phyloP scores from a whole-genome alignment of 495 filamentous ascomycete species.

The Neurospora intermedia region DNA sequence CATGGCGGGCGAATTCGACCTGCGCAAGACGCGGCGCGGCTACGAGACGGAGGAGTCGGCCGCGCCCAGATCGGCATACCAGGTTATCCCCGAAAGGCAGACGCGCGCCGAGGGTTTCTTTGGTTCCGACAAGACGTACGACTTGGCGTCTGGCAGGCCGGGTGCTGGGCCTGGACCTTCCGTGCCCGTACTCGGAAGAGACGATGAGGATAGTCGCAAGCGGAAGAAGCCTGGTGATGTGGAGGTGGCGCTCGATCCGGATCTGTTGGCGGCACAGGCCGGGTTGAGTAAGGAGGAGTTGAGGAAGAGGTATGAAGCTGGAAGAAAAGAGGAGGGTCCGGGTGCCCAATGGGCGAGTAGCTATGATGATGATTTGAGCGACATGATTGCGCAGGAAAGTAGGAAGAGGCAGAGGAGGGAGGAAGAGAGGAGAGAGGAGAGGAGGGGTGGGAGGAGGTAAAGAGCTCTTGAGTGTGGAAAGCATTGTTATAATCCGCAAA shows the following conservation, averaged over 20 bases:
- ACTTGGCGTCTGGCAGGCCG: conserved; percentile 43
- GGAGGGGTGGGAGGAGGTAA: conserved; percentile 17
- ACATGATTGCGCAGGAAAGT: conserved; percentile 94
- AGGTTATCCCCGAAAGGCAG: conserved; percentile 80
- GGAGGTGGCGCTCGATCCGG: conserved; percentile 81
- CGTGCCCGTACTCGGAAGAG: conserved; percentile 59
- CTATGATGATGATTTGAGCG: conserved; percentile 86
- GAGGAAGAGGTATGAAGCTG: conserved; percentile 57
- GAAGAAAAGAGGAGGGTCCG: conserved; percentile 56
- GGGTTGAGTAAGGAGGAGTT: conserved; percentile 56
- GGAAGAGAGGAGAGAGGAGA: conserved; percentile 55
- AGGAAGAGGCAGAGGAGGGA: conserved; percentile 80
- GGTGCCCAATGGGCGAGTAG: conserved; percentile 48
- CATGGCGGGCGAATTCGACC: conserved; percentile 78
- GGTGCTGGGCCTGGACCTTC: conserved; percentile 8
- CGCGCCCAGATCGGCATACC: conserved; percentile 65
- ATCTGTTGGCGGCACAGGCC: conserved; percentile 57
- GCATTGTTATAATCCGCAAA: neutral
- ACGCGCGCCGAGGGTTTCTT: conserved; percentile 86
- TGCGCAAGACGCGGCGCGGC: conserved; percentile 77
- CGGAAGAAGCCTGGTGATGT: conserved; percentile 93
- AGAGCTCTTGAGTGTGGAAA: neutral
- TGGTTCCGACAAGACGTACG: conserved; percentile 85
- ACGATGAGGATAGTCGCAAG: conserved; percentile 66
- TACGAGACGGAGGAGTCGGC: conserved; percentile 76